phyloP scores from a whole-genome alignment of 164 flowering plant species.

The Liquidambar formosana region DNA sequence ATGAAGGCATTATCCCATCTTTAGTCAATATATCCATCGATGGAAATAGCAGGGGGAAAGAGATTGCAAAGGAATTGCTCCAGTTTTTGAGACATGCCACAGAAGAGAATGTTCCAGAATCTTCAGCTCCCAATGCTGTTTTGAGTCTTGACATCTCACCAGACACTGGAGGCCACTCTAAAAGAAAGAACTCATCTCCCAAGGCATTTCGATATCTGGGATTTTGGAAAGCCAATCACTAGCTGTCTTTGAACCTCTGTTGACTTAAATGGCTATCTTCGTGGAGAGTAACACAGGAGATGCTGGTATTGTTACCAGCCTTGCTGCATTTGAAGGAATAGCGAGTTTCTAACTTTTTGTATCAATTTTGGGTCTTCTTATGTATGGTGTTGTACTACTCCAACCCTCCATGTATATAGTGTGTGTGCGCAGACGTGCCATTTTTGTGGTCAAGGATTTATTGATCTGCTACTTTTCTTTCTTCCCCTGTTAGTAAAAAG shows the following conservation, averaged over 20 bases:
- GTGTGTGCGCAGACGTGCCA: too few relatives aligned
- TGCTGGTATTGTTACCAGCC: too few relatives aligned
- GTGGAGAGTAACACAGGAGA: too few relatives aligned
- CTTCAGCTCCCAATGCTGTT: not conserved
- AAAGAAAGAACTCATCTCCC: not conserved
- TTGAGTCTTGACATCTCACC: not conserved
- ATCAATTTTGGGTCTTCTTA: too few relatives aligned
- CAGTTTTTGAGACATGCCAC: too few relatives aligned
- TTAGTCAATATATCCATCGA: conserved; percentile 6
- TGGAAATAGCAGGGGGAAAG: conserved; percentile 14
- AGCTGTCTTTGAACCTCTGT: not conserved
- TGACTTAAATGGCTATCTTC: not conserved
- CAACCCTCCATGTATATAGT: too few relatives aligned
- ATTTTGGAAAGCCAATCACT: conserved; percentile 2
- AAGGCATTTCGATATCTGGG: conserved; percentile 9
- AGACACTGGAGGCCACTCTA: not conserved
- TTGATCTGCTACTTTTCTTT: too few relatives aligned
- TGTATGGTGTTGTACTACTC: too few relatives aligned
- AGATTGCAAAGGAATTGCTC: conserved; percentile 5
- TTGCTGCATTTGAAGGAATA: too few relatives aligned
- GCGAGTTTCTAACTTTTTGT: too few relatives aligned
- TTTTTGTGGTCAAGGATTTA: too few relatives aligned
- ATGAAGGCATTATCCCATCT: conserved; percentile 11
- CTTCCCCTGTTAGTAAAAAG: too few relatives aligned
- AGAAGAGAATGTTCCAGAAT: not conserved